Conservation (phyloP, 441 rosid species). For the Erysimum cheiri region DNA sequence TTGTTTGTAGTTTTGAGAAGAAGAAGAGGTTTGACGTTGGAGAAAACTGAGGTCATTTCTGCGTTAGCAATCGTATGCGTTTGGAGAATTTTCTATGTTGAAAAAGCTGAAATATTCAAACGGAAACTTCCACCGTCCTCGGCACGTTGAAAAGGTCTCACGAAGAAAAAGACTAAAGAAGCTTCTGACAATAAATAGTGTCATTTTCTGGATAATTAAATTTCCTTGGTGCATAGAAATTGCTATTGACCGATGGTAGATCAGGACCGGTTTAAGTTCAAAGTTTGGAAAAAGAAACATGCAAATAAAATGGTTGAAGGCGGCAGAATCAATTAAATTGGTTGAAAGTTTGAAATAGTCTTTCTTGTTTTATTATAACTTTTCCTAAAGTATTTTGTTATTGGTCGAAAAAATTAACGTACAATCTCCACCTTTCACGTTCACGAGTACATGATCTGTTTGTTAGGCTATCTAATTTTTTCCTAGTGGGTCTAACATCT, state of each 20-base stretch:
- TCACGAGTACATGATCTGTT: not conserved
- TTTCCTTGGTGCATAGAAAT: not conserved
- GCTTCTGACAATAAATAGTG: conserved; percentile 25
- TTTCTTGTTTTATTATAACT: not conserved
- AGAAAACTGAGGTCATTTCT: conserved; percentile 14
- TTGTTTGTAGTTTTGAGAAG: conserved; percentile 19
- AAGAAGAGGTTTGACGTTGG: conserved; percentile 8
- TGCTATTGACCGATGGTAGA: not conserved
- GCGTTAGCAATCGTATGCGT: conserved; percentile 14
- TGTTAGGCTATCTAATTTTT: not conserved
- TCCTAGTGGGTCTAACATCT: not conserved
- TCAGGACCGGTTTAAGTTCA: conserved; percentile 1
- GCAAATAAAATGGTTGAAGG: not conserved
- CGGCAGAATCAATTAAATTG: not conserved
- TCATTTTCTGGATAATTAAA: conserved; percentile 12
- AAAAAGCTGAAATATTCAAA: conserved; percentile 27
- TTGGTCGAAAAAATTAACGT: not conserved
- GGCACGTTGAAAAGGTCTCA: conserved; percentile 32
- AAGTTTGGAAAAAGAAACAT: not conserved
- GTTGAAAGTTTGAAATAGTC: not conserved
- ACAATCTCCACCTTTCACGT: conserved; percentile 3
- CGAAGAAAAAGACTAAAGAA: conserved; percentile 16
- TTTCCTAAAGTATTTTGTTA: not conserved
- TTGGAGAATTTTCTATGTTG: conserved; percentile 27
- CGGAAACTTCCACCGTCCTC: conserved; percentile 30